Evolutionary conservation across 1,284 basidiomycete species (phyloP), one percentile per base, ranked within the genome.

Genomic region (Trichosporon asahii): DNA sequence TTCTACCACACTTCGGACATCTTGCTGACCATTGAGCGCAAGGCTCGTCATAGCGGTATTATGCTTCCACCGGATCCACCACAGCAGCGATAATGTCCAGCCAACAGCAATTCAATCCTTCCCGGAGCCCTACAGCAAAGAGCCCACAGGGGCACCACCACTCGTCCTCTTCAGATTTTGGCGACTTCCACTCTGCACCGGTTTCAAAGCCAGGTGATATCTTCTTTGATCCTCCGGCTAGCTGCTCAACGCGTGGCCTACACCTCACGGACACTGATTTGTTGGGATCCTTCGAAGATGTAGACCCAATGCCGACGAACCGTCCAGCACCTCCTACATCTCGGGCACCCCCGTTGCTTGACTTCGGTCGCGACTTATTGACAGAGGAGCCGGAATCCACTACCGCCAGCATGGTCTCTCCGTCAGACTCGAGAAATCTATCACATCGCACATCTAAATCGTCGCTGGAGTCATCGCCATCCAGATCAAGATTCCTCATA

Each of bases 251-350:
- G 4, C 66, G 33, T 2, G 57, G 57, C 5, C 15, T 33, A 29
- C 44, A 57, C 2, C 68, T 76, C 11, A 71, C 74, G 6, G 73
- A 73, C 6, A 46, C 55, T 33, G 80, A 81, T 65, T 74, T 81
- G 0, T 69, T 82, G 5, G 76, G 76, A 12, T 79, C 78, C 0
- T 81, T 78, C 67, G 77, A 80, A 15, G 79, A 80, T n/a, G 23
- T 73, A 3, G 63, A 67, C 4, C 15, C 57, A 29, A 6, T 64
- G 66, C 23, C 35, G 14, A 23, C 12, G 14, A 35, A 11, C 15
- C 46, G 4, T 33, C 14, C 15, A 4, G 14, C 15, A n/a, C 57
- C 57, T 3, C 7, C 57, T 4, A 33, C 14, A 9, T 8, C 29
- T 60, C 2, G 27, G 25, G 25, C 25, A 2, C 27, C 55, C 5